Percentiles rank a stretch among this genome's conserved stretches.
These are phyloP conservation scores for Symbiodinium natans DNA, from an alignment of 73 alveolate genomes.

Conservation along the genomic window DNA sequence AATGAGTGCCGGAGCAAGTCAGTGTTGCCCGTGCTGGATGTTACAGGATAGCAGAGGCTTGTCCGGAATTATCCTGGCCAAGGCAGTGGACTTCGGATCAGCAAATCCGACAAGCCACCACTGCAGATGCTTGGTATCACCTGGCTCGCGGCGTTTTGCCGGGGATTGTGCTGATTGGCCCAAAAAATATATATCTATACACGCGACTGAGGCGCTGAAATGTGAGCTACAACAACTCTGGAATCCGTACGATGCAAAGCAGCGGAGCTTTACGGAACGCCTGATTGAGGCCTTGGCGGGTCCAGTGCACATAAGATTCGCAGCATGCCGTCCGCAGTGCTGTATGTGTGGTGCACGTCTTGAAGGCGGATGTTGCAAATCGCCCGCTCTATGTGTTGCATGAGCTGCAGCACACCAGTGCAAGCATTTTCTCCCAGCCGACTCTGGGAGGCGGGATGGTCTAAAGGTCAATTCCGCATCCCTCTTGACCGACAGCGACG, in stretches of 20 bases:
- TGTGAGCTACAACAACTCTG: constrained; percentile 72
- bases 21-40: too few species aligned
- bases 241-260: constrained; percentile 67
- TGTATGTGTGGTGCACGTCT: too few species aligned
- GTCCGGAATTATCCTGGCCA: neutral
- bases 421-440: constrained; percentile 48
- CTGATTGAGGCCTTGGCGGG: constrained; percentile 30
- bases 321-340: neutral
- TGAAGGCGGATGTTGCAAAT: constrained; percentile 82
- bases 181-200: too few species aligned
- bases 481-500: neutral
- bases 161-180: too few species aligned
- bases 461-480: too few species aligned
- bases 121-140: neutral
- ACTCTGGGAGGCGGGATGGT: constrained; percentile 21
- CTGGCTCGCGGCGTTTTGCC: neutral
- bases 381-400: constrained; percentile 83
- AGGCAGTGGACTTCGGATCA: constrained; percentile 12
- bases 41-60: too few species aligned
- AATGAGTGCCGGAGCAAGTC: too few species aligned
- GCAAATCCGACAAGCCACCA: neutral
- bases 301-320: neutral
- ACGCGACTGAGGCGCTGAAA: constrained; percentile 14
- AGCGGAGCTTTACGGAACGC: constrained; percentile 65
- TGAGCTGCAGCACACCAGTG: constrained; percentile 72